Percentiles rank a stretch among this genome's conserved stretches.
phyloP scores from a whole-genome alignment of 805 yeast species.

The Suhomyces kilbournensis region DNA sequence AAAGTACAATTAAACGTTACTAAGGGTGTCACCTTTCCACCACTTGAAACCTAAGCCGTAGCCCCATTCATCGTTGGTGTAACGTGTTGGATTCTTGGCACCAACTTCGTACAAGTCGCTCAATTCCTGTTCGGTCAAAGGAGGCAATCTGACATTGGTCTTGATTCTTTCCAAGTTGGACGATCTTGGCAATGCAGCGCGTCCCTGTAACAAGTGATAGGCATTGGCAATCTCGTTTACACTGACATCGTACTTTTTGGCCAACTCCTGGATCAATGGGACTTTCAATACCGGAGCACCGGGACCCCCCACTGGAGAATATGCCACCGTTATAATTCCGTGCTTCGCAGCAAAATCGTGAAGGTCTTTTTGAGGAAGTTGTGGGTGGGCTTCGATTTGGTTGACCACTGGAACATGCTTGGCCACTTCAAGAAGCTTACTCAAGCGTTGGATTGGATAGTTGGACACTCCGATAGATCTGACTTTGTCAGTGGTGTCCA shows the following conservation, averaged over 20 bases:
- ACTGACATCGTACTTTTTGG: constrained; percentile 51
- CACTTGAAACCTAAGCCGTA: constrained; percentile 34
- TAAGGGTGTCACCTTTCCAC: constrained; percentile 32
- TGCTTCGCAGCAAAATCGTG: constrained; percentile 35
- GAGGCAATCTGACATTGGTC: constrained; percentile 32
- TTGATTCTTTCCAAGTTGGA: constrained; percentile 62
- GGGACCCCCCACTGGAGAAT: constrained; percentile 60
- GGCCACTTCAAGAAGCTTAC: constrained; percentile 34
- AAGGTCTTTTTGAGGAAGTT: constrained; percentile 38
- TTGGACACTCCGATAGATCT: constrained; percentile 61
- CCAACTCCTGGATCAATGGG: constrained; percentile 49
- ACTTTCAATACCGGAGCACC: constrained; percentile 63
- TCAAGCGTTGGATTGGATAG: constrained; percentile 30
- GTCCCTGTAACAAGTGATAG: constrained; percentile 59
- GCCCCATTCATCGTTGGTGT: constrained; percentile 35
- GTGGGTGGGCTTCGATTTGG: constrained; percentile 45
- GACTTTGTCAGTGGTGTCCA: constrained; percentile 29
- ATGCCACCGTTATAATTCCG: constrained; percentile 47
- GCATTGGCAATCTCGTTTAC: constrained; percentile 59
- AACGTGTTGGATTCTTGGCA: constrained; percentile 27
- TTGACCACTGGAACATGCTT: constrained; percentile 49
- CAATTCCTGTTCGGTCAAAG: constrained; percentile 37
- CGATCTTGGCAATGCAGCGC: constrained; percentile 67
- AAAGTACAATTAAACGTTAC: neutral
- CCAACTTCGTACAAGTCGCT: constrained; percentile 29